These are phyloP conservation scores for Citrullus colocynthis DNA, from an alignment of 306 rosid genomes.

Conservation along the genomic window DNA sequence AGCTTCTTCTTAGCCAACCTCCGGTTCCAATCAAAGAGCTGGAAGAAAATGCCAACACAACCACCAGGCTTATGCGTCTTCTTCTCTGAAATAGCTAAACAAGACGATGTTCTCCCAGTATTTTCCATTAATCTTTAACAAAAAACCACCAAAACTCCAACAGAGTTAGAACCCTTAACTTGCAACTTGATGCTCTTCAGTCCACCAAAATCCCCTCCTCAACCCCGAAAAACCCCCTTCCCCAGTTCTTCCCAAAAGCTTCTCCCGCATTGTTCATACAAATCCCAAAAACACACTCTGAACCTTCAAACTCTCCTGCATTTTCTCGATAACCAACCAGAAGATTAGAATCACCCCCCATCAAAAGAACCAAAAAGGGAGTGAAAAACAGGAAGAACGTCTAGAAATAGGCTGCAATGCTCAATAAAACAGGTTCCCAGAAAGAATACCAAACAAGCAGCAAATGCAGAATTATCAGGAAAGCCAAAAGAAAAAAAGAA, in stretches of 20 bases:
- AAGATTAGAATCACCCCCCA: background rate
- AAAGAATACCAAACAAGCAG: background rate
- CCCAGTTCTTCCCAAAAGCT: background rate
- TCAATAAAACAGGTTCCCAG: background rate
- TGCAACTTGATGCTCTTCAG: background rate
- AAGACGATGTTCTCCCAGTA: conserved; percentile 32
- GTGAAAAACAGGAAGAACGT: background rate
- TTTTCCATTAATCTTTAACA: conserved; percentile 42
- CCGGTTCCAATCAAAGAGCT: conserved; percentile 87
- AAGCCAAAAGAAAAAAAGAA: background rate
- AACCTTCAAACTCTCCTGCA: background rate
- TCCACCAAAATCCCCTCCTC: background rate
- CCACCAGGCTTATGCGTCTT: conserved; percentile 60
- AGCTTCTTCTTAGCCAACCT: conserved; percentile 70
- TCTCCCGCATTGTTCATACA: conserved; percentile 14
- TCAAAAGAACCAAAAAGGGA: background rate
- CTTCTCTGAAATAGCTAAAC: conserved; percentile 59
- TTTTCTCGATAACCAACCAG: background rate
- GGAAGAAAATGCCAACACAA: conserved; percentile 79
- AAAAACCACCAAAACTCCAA: background rate
- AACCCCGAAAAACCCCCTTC: background rate
- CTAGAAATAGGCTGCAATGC: background rate
- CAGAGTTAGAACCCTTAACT: background rate
- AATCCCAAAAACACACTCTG: conserved; percentile 3
- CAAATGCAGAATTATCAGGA: background rate